Evolutionary conservation across 441 rosid species (phyloP), one percentile per base, ranked within the genome.

Genomic region (Croton setiger): DNA sequence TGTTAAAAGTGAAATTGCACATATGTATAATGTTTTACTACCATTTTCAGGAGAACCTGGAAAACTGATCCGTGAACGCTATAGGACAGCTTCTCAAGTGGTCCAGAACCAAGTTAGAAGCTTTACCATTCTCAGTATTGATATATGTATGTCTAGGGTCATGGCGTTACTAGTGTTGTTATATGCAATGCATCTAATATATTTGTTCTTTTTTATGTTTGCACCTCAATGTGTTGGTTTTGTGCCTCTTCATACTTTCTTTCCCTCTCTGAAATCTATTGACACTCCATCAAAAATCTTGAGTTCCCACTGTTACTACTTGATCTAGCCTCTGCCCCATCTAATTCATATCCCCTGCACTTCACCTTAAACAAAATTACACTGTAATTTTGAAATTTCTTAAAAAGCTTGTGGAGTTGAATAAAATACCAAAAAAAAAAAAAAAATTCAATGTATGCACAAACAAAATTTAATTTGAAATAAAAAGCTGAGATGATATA

Each of bases 21-120:
- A 18, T 33, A 7, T 52, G n/a, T 21, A 11, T 39, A 43, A 23
- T 57, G 17, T 60, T 49, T 37, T 68, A 27, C 18, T 70, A 69
- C 27, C 6, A 47, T 51, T 67, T 44, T 74, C 87, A 91, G 97
- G 97, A 64, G 97, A 91, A 78, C 99, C 99, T 0, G 97, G 99
- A 63, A 90, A 64, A 76, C 76, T 94, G 84, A 91, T 94, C 63
- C 89, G 97, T 41, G 99, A 90, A 70, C 99, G 97, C 39, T 94
- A 91, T 63, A 79, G 99, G 80, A 83, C 97, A 76, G 99, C 99
- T 82, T 94, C 99, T 79, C 97, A 90, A 91, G 96, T 94, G 84
- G 90, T 92, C 81, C 91, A 87, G 81, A 94, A 94, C 79, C 91
- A 91, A 92, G 99, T 94, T 78, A 91, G 90, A 74, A 81, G 87